Evolutionary conservation across 106 monocot species (phyloP).

Genomic region (Dioscorea zingiberensis): DNA sequence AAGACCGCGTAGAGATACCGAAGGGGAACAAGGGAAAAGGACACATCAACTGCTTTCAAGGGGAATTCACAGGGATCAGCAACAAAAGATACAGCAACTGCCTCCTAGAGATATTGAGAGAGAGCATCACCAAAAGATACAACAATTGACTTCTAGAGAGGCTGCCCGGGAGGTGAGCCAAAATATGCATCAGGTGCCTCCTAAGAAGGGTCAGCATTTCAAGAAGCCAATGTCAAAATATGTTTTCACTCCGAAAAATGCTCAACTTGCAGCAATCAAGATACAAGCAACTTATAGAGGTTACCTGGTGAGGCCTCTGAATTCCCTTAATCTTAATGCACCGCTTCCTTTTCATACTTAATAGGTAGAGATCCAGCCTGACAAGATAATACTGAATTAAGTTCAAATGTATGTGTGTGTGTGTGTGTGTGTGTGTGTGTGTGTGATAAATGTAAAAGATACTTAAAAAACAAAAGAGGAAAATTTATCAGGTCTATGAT

Average conservation of each 20-base stretch:
- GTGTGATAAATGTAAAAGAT: no score
- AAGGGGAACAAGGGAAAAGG: neutral
- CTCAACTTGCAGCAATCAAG: constrained; percentile 42
- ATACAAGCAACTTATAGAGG: constrained; percentile 88
- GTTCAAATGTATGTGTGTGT: no score
- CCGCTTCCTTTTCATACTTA: no score
- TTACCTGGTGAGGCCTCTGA: constrained; percentile 40
- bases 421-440: no score
- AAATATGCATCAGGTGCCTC: neutral
- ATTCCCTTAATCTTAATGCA: neutral
- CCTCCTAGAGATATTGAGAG: constrained; percentile 3
- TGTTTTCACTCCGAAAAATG: constrained; percentile 10
- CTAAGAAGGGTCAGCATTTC: constrained; percentile 11
- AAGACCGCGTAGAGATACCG: neutral
- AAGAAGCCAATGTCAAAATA: constrained; percentile 16
- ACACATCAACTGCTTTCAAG: neutral
- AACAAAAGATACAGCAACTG: constrained; percentile 9
- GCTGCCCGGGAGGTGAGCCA: neutral
- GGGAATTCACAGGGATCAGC: constrained; percentile 30
- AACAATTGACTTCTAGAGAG: neutral
- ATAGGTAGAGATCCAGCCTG: no score
- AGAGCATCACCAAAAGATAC: neutral
- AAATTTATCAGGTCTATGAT: no score
- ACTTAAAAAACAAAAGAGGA: no score
- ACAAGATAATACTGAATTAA: no score